A percentile compares a stretch with the other conserved stretches of the same genome.
Conservation (phyloP, 345 rosid species). For the Adansonia digitata region DNA sequence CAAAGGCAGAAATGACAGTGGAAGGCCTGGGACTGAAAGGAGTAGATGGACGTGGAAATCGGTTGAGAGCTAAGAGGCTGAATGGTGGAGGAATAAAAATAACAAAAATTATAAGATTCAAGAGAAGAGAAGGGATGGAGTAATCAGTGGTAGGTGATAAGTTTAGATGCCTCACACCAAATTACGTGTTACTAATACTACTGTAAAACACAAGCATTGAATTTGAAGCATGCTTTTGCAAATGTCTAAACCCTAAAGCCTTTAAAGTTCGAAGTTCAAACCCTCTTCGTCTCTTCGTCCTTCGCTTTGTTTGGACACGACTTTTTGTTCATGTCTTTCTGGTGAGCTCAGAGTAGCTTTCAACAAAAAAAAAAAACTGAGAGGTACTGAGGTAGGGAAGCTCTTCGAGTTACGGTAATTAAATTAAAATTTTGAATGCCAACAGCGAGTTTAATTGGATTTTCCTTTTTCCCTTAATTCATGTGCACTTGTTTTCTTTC, state of each 20-base stretch:
- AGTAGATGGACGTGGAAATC: conserved; percentile 23
- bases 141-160: conserved; percentile 79
- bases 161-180: conserved; percentile 29
- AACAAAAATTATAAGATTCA: background rate
- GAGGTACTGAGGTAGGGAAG: background rate
- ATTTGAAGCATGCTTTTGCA: background rate
- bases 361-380: background rate
- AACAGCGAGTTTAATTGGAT: background rate
- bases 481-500: no score
- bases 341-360: background rate
- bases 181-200: conserved; percentile 11
- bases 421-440: background rate
- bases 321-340: conserved; percentile 3
- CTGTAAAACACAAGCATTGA: conserved; percentile 27
- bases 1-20: conserved; percentile 31
- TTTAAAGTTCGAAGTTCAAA: background rate
- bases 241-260: background rate
- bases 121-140: conserved; percentile 39
- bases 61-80: conserved; percentile 10
- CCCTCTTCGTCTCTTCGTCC: background rate
- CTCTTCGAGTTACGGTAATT: background rate
- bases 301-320: conserved; percentile 17
- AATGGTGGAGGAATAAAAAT: conserved; percentile 16
- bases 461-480: background rate
- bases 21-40: conserved; percentile 18